These are phyloP conservation scores for Nakazawaea anatomiae DNA, from an alignment of 805 yeast genomes.

Conservation along the genomic window DNA sequence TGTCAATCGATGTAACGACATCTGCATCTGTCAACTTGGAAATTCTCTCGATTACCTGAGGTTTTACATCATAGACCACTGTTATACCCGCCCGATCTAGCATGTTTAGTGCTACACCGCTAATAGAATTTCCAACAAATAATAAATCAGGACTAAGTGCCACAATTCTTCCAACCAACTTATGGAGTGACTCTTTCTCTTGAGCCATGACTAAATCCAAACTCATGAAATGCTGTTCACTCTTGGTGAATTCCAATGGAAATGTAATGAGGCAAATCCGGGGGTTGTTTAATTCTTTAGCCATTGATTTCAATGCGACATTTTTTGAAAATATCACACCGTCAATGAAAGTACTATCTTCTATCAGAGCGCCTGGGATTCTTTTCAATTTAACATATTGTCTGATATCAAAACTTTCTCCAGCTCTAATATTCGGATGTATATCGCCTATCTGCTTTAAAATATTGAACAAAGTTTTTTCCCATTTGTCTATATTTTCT, in stretches of 20 bases:
- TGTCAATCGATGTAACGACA: constrained; percentile 80
- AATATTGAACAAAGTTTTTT: constrained; percentile 38
- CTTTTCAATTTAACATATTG: constrained; percentile 84
- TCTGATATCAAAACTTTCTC: constrained; percentile 79
- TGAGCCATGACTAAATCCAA: constrained; percentile 81
- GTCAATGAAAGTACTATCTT: constrained; percentile 55
- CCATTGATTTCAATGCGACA: constrained; percentile 77
- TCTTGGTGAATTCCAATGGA: constrained; percentile 79
- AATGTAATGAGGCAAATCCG: constrained; percentile 78
- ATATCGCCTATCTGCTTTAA: constrained; percentile 52
- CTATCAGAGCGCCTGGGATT: constrained; percentile 66
- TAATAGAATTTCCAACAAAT: constrained; percentile 70
- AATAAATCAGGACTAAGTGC: constrained; percentile 76
- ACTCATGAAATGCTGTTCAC: constrained; percentile 75
- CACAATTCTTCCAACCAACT: constrained; percentile 71
- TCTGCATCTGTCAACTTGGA: constrained; percentile 80
- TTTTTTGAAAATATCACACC: constrained; percentile 85
- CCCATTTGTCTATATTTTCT: constrained; percentile 53
- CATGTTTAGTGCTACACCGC: constrained; percentile 73
- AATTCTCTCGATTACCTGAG: constrained; percentile 72
- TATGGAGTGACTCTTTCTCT: constrained; percentile 77
- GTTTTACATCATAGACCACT: constrained; percentile 76
- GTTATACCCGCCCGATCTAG: constrained; percentile 72
- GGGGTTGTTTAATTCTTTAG: constrained; percentile 56
- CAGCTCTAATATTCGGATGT: constrained; percentile 52